Base-by-base conservation (phyloP, 2,329 filamentous ascomycete species). In the Lasiodiplodia citricola region DNA sequence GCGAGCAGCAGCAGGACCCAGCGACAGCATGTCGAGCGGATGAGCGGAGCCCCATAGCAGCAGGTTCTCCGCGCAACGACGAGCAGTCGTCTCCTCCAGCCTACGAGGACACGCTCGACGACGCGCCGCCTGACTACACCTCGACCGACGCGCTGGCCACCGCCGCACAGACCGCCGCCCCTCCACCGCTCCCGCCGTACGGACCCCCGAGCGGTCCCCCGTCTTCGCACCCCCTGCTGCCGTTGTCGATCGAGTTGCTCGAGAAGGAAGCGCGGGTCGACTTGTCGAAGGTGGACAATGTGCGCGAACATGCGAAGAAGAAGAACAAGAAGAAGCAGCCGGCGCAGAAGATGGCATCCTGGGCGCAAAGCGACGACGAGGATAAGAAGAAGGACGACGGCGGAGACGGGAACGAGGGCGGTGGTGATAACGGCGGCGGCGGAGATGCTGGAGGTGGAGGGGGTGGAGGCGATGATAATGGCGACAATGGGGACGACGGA, bases 271-370 rank as follows among this genome's bases (percentile, higher is more conserved):
- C 80, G 23, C 78, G 81, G 37, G 80, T 92, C 63, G 89, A 92
- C 74, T 87, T 91, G 69, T 81, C 82, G 25, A 87, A 84, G 65
- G 82, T 86, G 83, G 60, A 87, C 84, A 79, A 82, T 41, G 73
- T 84, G 70, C 80, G 78, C 44, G 77, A 83, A 64, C 85, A 90
- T 74, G 84, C 83, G 38, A 80, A 81, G 69, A 84, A 82, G 69
- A 91, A 90, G 78, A 79, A 84, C 37, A 80, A 81, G 69, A 84
- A 82, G 69, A 91, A 90, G 78, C 78, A 84, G 70, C 77, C 81
- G 37, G 79, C 82, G 0, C 75, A 80, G 52, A 78, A 79, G 50
- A 44, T 57, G 7, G 56, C 71, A 6, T 5, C 44, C 3, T 83
- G 80, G 79, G 78, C 73, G n/a, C 79, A 81, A 62, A 81, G 82